Evolutionary conservation across 2,329 filamentous ascomycete species (phyloP).

Genomic region (Alternaria arbusti): DNA sequence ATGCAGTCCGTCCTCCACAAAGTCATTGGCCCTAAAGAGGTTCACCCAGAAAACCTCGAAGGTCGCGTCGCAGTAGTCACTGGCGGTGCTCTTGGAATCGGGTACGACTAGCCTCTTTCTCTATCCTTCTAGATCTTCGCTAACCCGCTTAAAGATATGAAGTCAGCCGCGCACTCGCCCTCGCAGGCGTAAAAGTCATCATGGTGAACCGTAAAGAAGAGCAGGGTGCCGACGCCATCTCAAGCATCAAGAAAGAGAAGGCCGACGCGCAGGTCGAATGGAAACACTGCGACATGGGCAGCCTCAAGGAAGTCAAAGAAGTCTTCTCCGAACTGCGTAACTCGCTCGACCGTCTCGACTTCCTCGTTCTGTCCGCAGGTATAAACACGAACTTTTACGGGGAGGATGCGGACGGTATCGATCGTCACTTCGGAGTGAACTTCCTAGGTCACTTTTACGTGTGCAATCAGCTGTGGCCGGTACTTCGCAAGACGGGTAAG

Average conservation of each 20-base stretch:
- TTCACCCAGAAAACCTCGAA: slow-evolving; percentile 27
- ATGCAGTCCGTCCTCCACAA: slow-evolving; percentile 52
- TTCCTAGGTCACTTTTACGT: neutral
- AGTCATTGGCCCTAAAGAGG: slow-evolving; percentile 47
- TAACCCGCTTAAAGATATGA: neutral
- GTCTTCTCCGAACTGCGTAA: neutral
- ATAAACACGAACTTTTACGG: neutral
- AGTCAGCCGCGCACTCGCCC: neutral
- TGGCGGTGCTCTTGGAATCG: neutral
- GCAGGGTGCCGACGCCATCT: neutral
- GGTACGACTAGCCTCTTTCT: neutral
- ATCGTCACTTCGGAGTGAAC: neutral
- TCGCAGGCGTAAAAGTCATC: neutral
- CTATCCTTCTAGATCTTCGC: neutral
- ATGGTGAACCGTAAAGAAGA: neutral
- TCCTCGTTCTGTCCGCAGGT: neutral
- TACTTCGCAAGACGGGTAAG: neutral
- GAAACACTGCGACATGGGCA: neutral
- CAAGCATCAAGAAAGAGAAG: neutral
- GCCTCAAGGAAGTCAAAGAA: neutral
- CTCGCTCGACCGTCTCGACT: neutral
- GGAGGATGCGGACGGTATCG: neutral
- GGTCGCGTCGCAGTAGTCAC: neutral
- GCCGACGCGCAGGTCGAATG: neutral
- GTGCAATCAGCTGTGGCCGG: neutral